Base-by-base conservation (phyloP, 768 basidiomycete species). In the Rhodotorula toruloides region DNA sequence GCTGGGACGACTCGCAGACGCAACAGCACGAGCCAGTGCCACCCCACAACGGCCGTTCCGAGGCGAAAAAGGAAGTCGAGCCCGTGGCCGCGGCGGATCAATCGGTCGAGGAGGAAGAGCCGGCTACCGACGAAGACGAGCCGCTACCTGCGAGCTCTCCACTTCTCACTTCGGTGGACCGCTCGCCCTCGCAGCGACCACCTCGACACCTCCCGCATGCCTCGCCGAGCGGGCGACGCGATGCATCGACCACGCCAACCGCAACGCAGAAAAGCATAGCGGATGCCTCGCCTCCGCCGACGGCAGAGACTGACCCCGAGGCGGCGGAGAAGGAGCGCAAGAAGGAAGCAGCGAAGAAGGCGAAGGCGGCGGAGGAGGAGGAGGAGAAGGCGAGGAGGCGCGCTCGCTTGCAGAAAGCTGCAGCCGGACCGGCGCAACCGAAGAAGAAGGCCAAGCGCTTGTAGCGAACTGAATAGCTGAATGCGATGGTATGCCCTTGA, bases 1-100 rank as follows among this genome's bases (percentile, higher is more conserved):
- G 31, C 3, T 67, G 65, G 65, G 65, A 67, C 10, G 55, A 66
- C 42, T 56, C 65, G n/a, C 65, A 66, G 43, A 8, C 16, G 31
- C n/a, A 19, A 7, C 8, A 13, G 22, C 14, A 2, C 9, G 44
- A 39, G 40, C 14, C 5, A 40, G n/a, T n/a, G 40, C n/a, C 27
- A 60, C 25, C 44, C 22, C 17, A 22, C 44, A 46, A 40, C 11
- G 40, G 44, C 44, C 8, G 44, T 12, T 22, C 10, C 17, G 9
- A 48, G 31, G 53, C 32, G 7, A 43, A 55, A 17, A 9, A n/a
- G 19, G 34, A 27, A 34, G 55, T 10, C 29, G 63, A 58, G 27
- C 9, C 25, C 0, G 22, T 5, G 17, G 13, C 4, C 5, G 10
- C 8, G 27, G 32, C 32, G 3, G 53, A 47, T 25, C 44, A 4